Evolutionary conservation across 2,329 filamentous ascomycete species (phyloP).

Genomic region (Apiospora aurea): DNA sequence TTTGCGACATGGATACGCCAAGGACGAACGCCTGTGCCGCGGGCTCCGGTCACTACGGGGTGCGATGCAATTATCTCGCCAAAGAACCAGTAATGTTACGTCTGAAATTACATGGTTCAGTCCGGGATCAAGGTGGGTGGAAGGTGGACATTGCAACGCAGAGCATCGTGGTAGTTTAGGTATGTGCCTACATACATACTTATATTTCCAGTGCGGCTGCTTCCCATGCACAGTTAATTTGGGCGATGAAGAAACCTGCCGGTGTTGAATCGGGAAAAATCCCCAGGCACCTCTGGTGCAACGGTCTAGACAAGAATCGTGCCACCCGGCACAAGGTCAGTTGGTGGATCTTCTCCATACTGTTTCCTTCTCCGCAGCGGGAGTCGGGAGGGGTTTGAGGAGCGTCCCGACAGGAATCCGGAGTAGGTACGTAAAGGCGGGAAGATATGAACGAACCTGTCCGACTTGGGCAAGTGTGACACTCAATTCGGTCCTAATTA

Average conservation of each 20-base stretch:
- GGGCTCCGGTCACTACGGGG: background rate
- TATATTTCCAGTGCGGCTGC: background rate
- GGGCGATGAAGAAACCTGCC: background rate
- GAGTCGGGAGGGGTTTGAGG: slow-evolving; percentile 12
- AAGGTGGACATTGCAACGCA: background rate
- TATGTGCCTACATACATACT: background rate
- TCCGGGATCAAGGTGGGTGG: background rate
- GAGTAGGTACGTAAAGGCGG: slow-evolving; percentile 8
- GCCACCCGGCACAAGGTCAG: slow-evolving; percentile 6
- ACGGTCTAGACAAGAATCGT: slow-evolving; percentile 7
- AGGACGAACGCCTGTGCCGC: background rate
- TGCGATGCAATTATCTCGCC: background rate
- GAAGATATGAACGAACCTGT: background rate
- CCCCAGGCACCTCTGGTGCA: background rate
- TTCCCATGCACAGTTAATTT: background rate
- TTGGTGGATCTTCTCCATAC: slow-evolving; percentile 19
- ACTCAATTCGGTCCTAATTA: slow-evolving; percentile 1
- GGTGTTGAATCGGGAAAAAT: background rate
- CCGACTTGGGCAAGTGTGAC: background rate
- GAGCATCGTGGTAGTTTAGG: background rate
- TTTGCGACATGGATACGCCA: background rate
- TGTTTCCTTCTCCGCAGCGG: slow-evolving; percentile 17
- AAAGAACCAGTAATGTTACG: no score
- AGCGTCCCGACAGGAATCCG: slow-evolving; percentile 1
- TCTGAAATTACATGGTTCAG: background rate